Evolutionary conservation across 2,329 filamentous ascomycete genomes (phyloP).

Genomic region (Huntiella abstrusa): DNA sequence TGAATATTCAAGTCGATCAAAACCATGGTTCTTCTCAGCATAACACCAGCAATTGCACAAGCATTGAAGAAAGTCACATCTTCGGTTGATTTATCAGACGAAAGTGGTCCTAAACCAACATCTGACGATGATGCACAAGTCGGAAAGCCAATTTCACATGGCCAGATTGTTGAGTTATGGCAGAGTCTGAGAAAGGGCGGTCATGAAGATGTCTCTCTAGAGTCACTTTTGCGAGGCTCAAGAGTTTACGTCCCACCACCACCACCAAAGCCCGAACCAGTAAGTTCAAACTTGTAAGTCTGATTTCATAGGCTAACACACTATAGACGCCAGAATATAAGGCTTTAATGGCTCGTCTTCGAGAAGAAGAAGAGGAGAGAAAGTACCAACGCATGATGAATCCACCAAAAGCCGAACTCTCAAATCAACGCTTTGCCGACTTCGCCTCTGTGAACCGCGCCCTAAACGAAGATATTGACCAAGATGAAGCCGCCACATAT

Average conservation of each 20-base stretch:
- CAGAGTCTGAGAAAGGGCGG: constrained; percentile 25
- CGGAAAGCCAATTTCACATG: constrained; percentile 54
- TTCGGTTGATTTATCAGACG: background rate
- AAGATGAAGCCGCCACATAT: constrained; percentile 39
- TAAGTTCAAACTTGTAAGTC: constrained; percentile 23
- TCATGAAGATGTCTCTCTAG: constrained; percentile 32
- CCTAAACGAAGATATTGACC: constrained; percentile 23
- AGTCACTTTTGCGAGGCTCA: constrained; percentile 52
- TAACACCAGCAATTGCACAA: constrained; percentile 49
- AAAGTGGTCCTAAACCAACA: background rate
- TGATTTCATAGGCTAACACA: constrained; percentile 10
- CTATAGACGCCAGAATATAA: constrained; percentile 61
- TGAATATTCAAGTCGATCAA: background rate
- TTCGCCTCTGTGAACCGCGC: constrained; percentile 37
- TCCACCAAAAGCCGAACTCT: constrained; percentile 36
- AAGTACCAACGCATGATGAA: constrained; percentile 68
- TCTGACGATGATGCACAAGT: constrained; percentile 18
- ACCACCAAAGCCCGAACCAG: constrained; percentile 56
- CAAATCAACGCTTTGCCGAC: constrained; percentile 37
- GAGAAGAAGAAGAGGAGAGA: constrained; percentile 62
- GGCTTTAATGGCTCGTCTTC: constrained; percentile 69
- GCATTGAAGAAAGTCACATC: constrained; percentile 24
- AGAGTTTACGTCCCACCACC: constrained; percentile 62
- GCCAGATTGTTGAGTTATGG: constrained; percentile 46
- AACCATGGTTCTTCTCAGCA: constrained; percentile 58